phyloP scores from a whole-genome alignment of 208 protist species.

The Trypanosoma scelopori region DNA sequence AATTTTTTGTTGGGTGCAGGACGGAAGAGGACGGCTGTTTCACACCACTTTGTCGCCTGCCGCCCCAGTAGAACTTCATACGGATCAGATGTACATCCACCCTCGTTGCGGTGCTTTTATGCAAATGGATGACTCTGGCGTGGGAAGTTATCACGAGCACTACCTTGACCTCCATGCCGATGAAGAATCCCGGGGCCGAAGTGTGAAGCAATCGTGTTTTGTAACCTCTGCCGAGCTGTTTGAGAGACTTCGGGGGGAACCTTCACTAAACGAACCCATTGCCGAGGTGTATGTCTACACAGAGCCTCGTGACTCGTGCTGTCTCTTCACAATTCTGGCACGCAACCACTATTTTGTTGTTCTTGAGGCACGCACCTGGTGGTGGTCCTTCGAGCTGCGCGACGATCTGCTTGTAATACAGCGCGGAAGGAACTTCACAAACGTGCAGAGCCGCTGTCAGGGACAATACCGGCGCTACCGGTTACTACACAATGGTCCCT shows the following conservation, averaged over 20 bases:
- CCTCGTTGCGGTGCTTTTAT: neutral
- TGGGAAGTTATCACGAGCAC: constrained; percentile 26
- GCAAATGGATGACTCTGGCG: neutral
- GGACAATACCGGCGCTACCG: constrained; percentile 42
- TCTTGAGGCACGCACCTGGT: constrained; percentile 48
- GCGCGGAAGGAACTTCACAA: constrained; percentile 52
- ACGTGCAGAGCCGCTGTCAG: constrained; percentile 47
- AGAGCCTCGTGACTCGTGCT: constrained; percentile 28
- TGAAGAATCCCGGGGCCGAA: constrained; percentile 29
- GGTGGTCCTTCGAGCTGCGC: constrained; percentile 60
- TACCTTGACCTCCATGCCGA: constrained; percentile 62
- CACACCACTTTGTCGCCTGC: too few relatives aligned
- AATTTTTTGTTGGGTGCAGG: constrained; percentile 7
- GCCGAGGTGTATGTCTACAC: constrained; percentile 43
- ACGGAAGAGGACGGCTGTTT: neutral
- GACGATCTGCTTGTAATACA: constrained; percentile 50
- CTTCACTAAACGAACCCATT: constrained; percentile 40
- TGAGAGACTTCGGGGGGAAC: constrained; percentile 39
- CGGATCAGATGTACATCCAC: too few relatives aligned
- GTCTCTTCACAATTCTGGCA: constrained; percentile 8
- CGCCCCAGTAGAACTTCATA: too few relatives aligned
- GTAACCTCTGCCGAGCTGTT: constrained; percentile 39
- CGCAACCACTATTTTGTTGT: constrained; percentile 38
- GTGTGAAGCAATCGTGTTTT: constrained; percentile 43
- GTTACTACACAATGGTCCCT: constrained; percentile 40